Evolutionary conservation across 106 monocot genomes (phyloP).

Genomic region (Agapanthus africanus): DNA sequence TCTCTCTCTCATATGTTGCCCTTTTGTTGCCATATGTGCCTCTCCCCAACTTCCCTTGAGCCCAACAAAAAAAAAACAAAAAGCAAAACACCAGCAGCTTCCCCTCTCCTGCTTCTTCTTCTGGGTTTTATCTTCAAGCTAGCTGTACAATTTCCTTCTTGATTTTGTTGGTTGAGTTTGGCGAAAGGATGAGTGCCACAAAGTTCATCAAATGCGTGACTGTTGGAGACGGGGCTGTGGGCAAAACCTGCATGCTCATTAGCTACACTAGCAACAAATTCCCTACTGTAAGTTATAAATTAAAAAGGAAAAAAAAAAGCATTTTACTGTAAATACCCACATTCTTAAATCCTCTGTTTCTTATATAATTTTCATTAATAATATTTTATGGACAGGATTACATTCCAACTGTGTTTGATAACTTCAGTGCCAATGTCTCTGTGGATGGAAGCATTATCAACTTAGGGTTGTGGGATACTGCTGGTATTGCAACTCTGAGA

Average conservation of each 20-base stretch:
- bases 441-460: slow-evolving; percentile 44
- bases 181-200: slow-evolving; percentile 25
- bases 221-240: slow-evolving; percentile 74
- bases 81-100: background rate
- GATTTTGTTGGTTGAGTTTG: background rate
- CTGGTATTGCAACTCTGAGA: slow-evolving; percentile 16
- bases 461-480: slow-evolving; percentile 54
- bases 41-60: background rate
- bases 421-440: slow-evolving; percentile 56
- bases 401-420: slow-evolving; percentile 54
- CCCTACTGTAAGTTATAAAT: slow-evolving; percentile 64
- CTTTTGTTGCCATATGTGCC: background rate
- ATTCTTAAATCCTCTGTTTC: background rate
- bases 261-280: slow-evolving; percentile 89
- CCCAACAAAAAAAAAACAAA: background rate
- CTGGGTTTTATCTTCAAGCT: background rate
- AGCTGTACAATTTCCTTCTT: background rate
- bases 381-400: slow-evolving; percentile 29
- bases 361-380: background rate
- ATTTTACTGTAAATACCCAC: too few species aligned
- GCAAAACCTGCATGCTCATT: slow-evolving; percentile 78
- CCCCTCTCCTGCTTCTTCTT: background rate
- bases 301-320: background rate
- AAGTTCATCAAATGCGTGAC: slow-evolving; percentile 77
- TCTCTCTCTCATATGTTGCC: too few species aligned